Base-by-base conservation (phyloP, 805 yeast species). In the Aciculoconidium aculeatum region DNA sequence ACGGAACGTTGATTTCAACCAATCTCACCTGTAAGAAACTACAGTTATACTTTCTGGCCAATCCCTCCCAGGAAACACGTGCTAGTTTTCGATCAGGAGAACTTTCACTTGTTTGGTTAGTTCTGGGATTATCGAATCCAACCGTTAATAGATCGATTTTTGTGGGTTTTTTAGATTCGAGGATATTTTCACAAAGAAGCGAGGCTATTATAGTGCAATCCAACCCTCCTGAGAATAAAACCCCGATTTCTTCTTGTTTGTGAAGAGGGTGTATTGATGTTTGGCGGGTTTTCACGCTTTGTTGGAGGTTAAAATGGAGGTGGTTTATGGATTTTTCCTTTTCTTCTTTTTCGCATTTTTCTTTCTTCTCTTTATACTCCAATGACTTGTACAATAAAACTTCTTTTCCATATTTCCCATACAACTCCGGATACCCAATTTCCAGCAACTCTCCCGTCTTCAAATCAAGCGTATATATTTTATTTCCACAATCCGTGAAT, bases 161-260 rank as follows among this genome's bases (percentile, higher is more conserved):
- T 21, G 32, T 21, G 11, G 11, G n/a, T n/a, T n/a, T n/a, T n/a
- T n/a, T n/a, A 14, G 8, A 14, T 11, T 39, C 34, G 3, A 40
- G 42, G n/a, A 45, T 34, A 29, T 53, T 51, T 27, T 50, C 49
- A 27, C 53, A 39, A 11, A 55, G 55, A 3, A 80, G 27, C 0
- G 77, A 73, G 0, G 94, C 87, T 14, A 92, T 46, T 0, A 90
- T 55, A 0, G 96, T 80, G 52, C 98, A 92, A 48, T 92, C 99
- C 4, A 92, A 61, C 0, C 99, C 99, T 2, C 99, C 99, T 24
- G 96, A 85, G 48, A 88, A 92, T 17, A 92, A 55, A 0, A 92
- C 61, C 0, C 82, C 81, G 23, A 78, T 54, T 9, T 57, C 50
- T 23, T 52, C 52, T 0, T 50, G 39, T 7, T 51, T 37, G 33